Evolutionary conservation across 306 rosid genomes (phyloP).

Genomic region (Cucumis melo): DNA sequence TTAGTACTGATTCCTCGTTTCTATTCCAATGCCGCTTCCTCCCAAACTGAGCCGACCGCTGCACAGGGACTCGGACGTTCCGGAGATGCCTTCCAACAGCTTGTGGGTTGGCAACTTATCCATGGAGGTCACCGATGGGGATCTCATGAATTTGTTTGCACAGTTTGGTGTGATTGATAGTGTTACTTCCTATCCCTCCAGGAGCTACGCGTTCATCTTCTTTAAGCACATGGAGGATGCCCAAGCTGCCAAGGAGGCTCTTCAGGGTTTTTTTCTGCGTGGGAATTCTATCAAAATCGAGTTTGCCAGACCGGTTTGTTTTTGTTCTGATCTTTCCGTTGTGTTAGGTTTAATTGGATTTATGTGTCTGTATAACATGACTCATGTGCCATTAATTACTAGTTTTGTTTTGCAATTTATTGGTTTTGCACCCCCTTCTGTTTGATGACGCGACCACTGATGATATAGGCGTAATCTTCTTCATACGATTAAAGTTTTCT

Average conservation of each 20-base stretch:
- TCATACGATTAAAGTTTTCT: not conserved
- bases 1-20: not conserved
- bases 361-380: constrained; percentile 14
- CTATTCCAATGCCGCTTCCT: constrained; percentile 56
- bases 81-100: constrained; percentile 52
- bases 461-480: not conserved
- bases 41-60: constrained; percentile 23
- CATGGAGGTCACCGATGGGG: constrained; percentile 58
- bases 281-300: constrained; percentile 64
- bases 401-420: not conserved
- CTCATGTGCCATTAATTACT: not conserved
- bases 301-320: constrained; percentile 97
- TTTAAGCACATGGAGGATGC: constrained; percentile 83
- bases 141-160: constrained; percentile 65
- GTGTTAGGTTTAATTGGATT: constrained; percentile 21
- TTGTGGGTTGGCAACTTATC: constrained; percentile 86
- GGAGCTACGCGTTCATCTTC: constrained; percentile 79
- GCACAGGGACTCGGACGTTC: constrained; percentile 32
- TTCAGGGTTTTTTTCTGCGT: constrained; percentile 51
- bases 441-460: not conserved
- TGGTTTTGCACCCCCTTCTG: not conserved
- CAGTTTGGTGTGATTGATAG: constrained; percentile 78
- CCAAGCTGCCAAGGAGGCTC: constrained; percentile 70
- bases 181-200: constrained; percentile 60
- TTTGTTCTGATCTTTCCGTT: constrained; percentile 53